Evolutionary conservation across 306 rosid genomes (phyloP), one percentile per base, ranked within the genome.

Genomic region (Sophora flavescens): DNA sequence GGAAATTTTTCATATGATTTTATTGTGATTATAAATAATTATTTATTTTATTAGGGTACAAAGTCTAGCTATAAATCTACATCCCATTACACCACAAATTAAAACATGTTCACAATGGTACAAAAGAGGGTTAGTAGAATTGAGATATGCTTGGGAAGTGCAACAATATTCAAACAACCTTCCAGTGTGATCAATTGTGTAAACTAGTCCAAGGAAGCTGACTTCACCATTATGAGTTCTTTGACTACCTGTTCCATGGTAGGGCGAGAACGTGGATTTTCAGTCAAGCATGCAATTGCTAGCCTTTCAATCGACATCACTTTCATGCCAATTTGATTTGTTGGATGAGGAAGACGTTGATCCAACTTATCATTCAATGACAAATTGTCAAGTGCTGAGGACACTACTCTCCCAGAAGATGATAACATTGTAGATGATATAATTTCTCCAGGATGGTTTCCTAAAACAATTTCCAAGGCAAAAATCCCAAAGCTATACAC

Each of bases 171-270:
- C 12, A 14, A 4, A 8, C 0, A 1, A 6, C 13, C 65, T 58
- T n/a, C 39, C 0, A 28, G 16, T 30, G 9, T 59, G 41, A 59
- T 5, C 2, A 2, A 30, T 30, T 5, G 1, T 59, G 3, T 59
- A 4, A 39, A 59, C 1, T 35, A 6, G 2, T 26, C 39, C 13
- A 12, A 10, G 4, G 33, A 6, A 58, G 16, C 8, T 12, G 16
- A 58, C 33, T 10, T 28, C 12, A 16, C 16, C 16, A 0, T 8
- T 8, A 41, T 6, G 45, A 41, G 54, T 6, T 35, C 42, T 4
- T 3, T 48, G 5, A 26, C 22, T 41, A 68, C 77, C 15, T 74
- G 66, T 32, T 68, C 14, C 84, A 74, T 80, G 51, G 72, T 68
- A 38, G 76, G 80, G n/a, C 76, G 70, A 67, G 51, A 74, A 0